Evolutionary conservation across 768 basidiomycete genomes (phyloP).

Genomic region (Rhodotorula paludigena): DNA sequence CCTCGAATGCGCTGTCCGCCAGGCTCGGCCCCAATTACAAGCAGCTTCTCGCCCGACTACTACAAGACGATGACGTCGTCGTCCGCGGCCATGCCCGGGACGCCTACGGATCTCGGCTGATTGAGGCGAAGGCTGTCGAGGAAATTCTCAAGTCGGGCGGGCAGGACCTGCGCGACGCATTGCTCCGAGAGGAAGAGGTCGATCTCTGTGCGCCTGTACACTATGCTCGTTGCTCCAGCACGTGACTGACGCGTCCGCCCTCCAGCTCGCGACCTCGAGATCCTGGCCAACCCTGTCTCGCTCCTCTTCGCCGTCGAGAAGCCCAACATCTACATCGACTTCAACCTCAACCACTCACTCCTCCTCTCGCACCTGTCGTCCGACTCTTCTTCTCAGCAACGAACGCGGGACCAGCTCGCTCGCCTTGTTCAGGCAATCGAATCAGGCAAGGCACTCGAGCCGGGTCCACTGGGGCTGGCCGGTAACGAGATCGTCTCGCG

Average conservation of each 20-base stretch:
- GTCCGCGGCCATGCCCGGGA: conserved; percentile 12
- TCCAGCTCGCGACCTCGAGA: conserved; percentile 17
- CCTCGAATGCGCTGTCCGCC: not conserved
- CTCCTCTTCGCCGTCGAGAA: conserved; percentile 37
- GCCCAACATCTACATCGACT: conserved; percentile 37
- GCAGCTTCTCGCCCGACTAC: conserved; percentile 10
- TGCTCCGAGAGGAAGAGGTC: not conserved
- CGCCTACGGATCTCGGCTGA: not conserved
- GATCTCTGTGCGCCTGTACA: not conserved
- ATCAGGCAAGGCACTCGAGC: not conserved
- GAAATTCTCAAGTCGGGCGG: not conserved
- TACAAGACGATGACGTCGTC: conserved; percentile 37
- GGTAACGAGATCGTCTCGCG: conserved; percentile 32
- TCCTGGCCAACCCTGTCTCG: conserved; percentile 29
- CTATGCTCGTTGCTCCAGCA: not conserved
- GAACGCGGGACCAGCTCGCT: not conserved
- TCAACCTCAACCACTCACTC: not conserved
- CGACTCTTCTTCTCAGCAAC: not conserved
- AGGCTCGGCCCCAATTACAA: not conserved
- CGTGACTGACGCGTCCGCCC: too few relatives aligned
- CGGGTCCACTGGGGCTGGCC: conserved; percentile 22
- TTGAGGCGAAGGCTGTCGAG: conserved; percentile 26
- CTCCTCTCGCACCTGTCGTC: not conserved
- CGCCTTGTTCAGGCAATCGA: not conserved
- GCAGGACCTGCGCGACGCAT: too few relatives aligned